A percentile compares a stretch with the other conserved stretches of the same genome.
Conservation (phyloP, 2,329 filamentous ascomycete species). For the Nigrograna mackinnonii region DNA sequence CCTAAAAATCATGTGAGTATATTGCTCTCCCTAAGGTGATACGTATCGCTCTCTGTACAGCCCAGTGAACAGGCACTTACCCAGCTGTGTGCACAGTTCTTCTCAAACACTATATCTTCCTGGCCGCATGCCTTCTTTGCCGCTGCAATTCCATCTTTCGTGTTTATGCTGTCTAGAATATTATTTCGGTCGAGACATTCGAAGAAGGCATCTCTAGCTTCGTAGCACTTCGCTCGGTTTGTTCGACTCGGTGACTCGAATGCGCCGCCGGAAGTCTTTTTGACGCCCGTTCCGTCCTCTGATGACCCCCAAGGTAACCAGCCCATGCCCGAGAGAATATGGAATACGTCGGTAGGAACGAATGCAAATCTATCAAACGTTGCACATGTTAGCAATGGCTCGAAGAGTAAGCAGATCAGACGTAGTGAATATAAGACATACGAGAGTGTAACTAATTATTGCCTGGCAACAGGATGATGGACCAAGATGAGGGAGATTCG, state of each 20-base stretch:
- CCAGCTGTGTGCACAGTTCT: conserved; percentile 88
- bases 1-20: conserved; percentile 53
- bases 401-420: too few relatives aligned
- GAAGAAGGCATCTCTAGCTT: conserved; percentile 86
- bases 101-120: conserved; percentile 72
- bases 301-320: conserved; percentile 53
- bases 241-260: conserved; percentile 82
- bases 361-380: too few relatives aligned
- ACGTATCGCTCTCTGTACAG: neutral
- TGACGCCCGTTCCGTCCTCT: conserved; percentile 35
- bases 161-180: conserved; percentile 74
- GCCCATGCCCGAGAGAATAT: too few relatives aligned
- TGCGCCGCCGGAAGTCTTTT: conserved; percentile 53
- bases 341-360: too few relatives aligned
- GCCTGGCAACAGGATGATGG: too few relatives aligned
- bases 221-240: conserved; percentile 85
- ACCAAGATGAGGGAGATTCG: too few relatives aligned
- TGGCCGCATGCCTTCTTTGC: conserved; percentile 59
- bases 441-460: too few relatives aligned
- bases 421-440: too few relatives aligned
- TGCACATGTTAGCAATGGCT: too few relatives aligned
- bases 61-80: conserved; percentile 55
- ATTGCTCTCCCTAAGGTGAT: neutral
- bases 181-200: conserved; percentile 78
- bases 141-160: conserved; percentile 55